These are phyloP conservation scores for Eragrostis tef DNA, from an alignment of 202 grass and related monocot genomes.

Conservation along the genomic window DNA sequence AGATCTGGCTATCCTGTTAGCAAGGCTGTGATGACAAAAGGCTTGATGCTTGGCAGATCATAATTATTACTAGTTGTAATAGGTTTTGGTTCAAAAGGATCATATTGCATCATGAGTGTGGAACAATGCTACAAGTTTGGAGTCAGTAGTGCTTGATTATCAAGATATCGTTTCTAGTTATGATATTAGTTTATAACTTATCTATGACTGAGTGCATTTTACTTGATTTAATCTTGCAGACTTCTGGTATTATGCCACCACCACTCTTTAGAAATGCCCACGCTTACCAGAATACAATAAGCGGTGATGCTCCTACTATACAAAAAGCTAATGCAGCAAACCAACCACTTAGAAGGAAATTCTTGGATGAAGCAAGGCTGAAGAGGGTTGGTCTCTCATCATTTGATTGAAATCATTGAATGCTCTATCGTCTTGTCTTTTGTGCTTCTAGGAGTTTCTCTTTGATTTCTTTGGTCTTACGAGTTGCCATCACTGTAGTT, in stretches of 20 bases:
- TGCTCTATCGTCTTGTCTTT: slow-evolving; percentile 13
- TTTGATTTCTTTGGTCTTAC: not conserved
- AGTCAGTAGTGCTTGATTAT: slow-evolving; percentile 23
- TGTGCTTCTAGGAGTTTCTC: not conserved
- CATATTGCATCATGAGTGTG: not conserved
- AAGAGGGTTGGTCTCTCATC: slow-evolving; percentile 67
- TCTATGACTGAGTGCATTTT: slow-evolving; percentile 13
- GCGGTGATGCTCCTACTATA: slow-evolving; percentile 58
- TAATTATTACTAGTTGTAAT: slow-evolving; percentile 27
- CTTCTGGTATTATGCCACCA: slow-evolving; percentile 70
- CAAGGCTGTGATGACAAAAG: slow-evolving; percentile 4
- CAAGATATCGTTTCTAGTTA: slow-evolving; percentile 20
- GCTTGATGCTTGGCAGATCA: slow-evolving; percentile 11
- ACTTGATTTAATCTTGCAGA: slow-evolving; percentile 60
- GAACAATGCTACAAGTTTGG: slow-evolving; percentile 31
- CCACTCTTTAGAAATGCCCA: slow-evolving; percentile 75
- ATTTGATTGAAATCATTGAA: slow-evolving; percentile 32
- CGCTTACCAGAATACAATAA: slow-evolving; percentile 68
- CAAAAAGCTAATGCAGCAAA: slow-evolving; percentile 69
- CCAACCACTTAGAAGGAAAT: slow-evolving; percentile 85
- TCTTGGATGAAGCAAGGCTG: slow-evolving; percentile 87
- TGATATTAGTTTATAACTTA: slow-evolving; percentile 15
- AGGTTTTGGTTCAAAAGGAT: slow-evolving; percentile 9
- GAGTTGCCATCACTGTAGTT: not conserved
- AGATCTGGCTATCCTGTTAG: not conserved